Base-by-base conservation (phyloP, 768 basidiomycete species). In the Boletus rubescentipes region DNA sequence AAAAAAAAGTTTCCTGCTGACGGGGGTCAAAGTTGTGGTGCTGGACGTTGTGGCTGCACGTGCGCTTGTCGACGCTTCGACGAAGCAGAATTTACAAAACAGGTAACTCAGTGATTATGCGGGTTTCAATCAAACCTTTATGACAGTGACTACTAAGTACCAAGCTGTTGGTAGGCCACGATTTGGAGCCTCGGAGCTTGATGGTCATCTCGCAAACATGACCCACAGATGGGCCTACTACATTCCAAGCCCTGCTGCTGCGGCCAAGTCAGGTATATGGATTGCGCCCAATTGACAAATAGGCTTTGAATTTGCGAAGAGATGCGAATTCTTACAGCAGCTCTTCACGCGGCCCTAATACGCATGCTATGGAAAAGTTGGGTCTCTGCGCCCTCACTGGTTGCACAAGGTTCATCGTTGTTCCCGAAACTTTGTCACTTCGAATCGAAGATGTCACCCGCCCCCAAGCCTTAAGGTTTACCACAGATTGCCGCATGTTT, bases 31-130 rank as follows among this genome's bases (percentile, higher is more conserved):
- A 40, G 58, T 48, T n/a, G 62, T 51, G 45, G 60, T 54, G 49
- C 29, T 46, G 43, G 47, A 30, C 39, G 40, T 21, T n/a, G 32
- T 31, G n/a, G 40, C 46, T 34, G 58, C 67, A 68, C 67, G 67
- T 68, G 67, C 50, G 57, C 49, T 4, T 46, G 56, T 38, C 46
- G 42, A 50, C 30, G 23, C 55, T 36, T 38, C 29, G 42, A 46
- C 49, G 21, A n/a, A 46, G 26, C 26, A 26, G 47, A 23, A 16
- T 30, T 4, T 46, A 63, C 62, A 58, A 62, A 63, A 58, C 21
- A 30, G 51, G 62, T 9, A 63, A 58, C 7, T 10, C 12, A 52
- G 21, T 29, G 11, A 44, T 6, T 9, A 26, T 6, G 26, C 30
- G 16, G 4, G 18, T 32, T 46, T 23, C 21, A 21, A 35, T 50